Base-by-base conservation (phyloP, 2,329 filamentous ascomycete species). In the Fusarium sp. region DNA sequence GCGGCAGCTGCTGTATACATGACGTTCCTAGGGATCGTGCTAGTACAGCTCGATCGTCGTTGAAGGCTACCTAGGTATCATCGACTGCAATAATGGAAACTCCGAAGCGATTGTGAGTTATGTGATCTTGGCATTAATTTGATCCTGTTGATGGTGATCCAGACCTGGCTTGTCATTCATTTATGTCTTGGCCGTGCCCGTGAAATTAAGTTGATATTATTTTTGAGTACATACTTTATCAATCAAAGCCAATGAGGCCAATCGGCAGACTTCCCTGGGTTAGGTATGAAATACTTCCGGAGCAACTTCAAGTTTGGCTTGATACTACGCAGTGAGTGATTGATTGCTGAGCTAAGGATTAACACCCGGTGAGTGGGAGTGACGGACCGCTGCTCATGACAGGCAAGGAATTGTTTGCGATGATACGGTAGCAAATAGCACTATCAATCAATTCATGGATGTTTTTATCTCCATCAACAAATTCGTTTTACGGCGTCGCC, bases 11-110 rank as follows among this genome's bases (percentile, higher is more conserved):
- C 35, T 15, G 19, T 19, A 19, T 19, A 19, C 19, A 43, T 48
- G 27, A 19, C 42, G 17, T 10, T 42, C 53, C 31, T 57, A 41
- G 52, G 39, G 43, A 61, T 61, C 38, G 38, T 43, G 32, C 43
- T 45, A 35, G 52, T 37, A 21, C 49, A 51, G 17, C 55, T 55
- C 47, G 37, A 64, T 64, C 60, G 36, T 50, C 49, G 10, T 55
- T 39, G 41, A 49, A 15, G 43, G 9, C 38, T 43, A 19, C 19
- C 19, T 19, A 4, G 27, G 27, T 29, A 19, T 47, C 23, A 19
- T 52, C 27, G 39, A 61, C 47, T 33, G 41, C 33, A 23, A 11
- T 53, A 32, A 17, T 14, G 19, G 19, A 19, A 19, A 31, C 21
- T 29, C 21, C 15, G 37, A n/a, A 19, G 11, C 53, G 37, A 23